Base-by-base conservation (phyloP, 805 yeast species). In the Cyberlindnera suaveolens region DNA sequence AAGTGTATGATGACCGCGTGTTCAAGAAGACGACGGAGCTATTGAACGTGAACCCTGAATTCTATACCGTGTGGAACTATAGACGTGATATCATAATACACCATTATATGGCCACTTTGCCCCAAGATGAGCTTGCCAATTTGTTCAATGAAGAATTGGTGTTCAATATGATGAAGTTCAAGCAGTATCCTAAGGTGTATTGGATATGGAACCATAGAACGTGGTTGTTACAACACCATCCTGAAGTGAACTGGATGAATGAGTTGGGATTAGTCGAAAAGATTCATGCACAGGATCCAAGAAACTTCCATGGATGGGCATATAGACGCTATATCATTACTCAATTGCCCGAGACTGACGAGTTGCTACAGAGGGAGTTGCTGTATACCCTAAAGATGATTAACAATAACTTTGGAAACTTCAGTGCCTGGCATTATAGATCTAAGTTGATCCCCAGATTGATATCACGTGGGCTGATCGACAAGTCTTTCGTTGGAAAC, bases 291-390 rank as follows among this genome's bases (percentile, higher is more conserved):
- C 61, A 75, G 40, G 99, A 93, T 58, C 71, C 85, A 15, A 74
- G 99, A 53, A 93, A 93, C 60, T 93, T 74, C 62, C 97, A 90
- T 61, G 98, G 96, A 2, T 91, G 99, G 99, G 88, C 85, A 39
- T 93, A 93, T 61, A 70, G 99, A 56, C 71, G 98, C 44, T 75
- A 76, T 43, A 78, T 93, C 6, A 76, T 86, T 5, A 56, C 58
- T 4, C 63, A 56, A 20, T 52, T 66, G 33, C 68, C 64, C 31
- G 32, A 40, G 8, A 30, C 49, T 9, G 39, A 50, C 16, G 67
- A 59, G 40, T 57, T 61, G 50, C 63, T 66, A n/a, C 42, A 56
- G 31, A 49, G 64, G 5, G 98, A 91, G 62, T 80, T 88, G 52
- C 72, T 74, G 20, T 91, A 78, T 63, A 88, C 97, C 1, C 83